Evolutionary conservation across 495 filamentous ascomycete genomes (phyloP).

Genomic region (Bombardia bombarda): DNA sequence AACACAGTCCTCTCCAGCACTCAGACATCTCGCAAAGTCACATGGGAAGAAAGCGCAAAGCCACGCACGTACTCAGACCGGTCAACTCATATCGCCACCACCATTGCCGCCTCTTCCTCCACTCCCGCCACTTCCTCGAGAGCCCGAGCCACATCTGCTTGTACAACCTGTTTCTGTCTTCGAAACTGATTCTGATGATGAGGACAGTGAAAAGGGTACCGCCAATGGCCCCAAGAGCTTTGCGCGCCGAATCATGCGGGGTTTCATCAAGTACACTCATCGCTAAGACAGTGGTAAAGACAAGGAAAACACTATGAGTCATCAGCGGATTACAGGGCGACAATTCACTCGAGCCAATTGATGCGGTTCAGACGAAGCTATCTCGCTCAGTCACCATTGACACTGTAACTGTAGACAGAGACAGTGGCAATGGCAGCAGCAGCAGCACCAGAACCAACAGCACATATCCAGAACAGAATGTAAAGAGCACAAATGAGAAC

Average conservation of each 20-base stretch:
- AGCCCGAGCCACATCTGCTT: neutral
- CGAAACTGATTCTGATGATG: constrained; percentile 17
- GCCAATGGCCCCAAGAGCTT: constrained; percentile 6
- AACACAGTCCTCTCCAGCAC: constrained; percentile 11
- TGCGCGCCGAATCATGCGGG: constrained; percentile 13
- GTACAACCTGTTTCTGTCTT: constrained; percentile 13
- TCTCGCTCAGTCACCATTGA: neutral
- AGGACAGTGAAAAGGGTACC: neutral
- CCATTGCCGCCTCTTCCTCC: constrained; percentile 2
- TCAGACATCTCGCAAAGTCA: constrained; percentile 10
- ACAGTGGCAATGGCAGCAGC: neutral
- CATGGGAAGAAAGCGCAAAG: neutral
- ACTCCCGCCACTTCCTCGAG: neutral
- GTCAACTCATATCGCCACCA: neutral
- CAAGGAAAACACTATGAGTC: neutral
- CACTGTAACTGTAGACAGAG: too few relatives aligned
- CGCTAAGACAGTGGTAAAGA: neutral
- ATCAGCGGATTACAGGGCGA: neutral
- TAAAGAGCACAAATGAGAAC: neutral
- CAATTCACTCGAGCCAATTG: neutral
- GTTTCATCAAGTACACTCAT: constrained; percentile 2
- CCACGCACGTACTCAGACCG: neutral
- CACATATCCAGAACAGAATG: too few relatives aligned
- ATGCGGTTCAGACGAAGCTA: neutral
- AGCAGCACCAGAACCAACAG: neutral